Conservation (phyloP, 2,329 filamentous ascomycete species). For the Cercospora sojina region DNA sequence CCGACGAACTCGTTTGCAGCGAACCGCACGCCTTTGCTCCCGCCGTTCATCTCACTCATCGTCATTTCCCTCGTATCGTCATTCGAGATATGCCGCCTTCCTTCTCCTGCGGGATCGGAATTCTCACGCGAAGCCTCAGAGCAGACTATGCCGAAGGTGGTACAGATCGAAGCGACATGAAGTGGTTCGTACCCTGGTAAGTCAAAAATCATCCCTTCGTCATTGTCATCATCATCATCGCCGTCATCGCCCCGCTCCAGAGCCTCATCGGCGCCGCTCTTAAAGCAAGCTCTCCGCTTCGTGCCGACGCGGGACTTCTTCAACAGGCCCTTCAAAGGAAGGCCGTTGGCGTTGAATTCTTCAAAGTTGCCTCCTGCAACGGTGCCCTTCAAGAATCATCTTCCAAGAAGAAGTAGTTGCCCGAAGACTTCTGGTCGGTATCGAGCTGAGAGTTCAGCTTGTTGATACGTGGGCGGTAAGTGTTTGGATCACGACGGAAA, state of each 20-base stretch:
- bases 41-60: background rate
- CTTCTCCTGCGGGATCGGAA: background rate
- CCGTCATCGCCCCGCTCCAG: conserved; percentile 63
- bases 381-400: conserved; percentile 67
- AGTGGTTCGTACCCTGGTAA: background rate
- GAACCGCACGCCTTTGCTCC: background rate
- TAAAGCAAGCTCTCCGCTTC: conserved; percentile 34
- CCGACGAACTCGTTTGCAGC: background rate
- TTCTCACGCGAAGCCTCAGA: background rate
- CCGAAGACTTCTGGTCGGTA: conserved; percentile 90
- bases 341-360: conserved; percentile 11
- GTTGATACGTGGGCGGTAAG: conserved; percentile 97
- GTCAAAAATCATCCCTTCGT: conserved; percentile 29
- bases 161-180: background rate
- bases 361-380: conserved; percentile 7
- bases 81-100: background rate
- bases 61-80: background rate
- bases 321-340: conserved; percentile 11
- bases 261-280: conserved; percentile 53
- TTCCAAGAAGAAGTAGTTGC: conserved; percentile 99
- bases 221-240: conserved; percentile 55
- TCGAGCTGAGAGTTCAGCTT: conserved; percentile 94
- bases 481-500: conserved; percentile 95
- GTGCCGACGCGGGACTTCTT: conserved; percentile 25
- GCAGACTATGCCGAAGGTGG: background rate